These are phyloP conservation scores for Anthoceros angustus DNA, from an alignment of 225 moss, liverwort and hornwort genomes.

Conservation along the genomic window DNA sequence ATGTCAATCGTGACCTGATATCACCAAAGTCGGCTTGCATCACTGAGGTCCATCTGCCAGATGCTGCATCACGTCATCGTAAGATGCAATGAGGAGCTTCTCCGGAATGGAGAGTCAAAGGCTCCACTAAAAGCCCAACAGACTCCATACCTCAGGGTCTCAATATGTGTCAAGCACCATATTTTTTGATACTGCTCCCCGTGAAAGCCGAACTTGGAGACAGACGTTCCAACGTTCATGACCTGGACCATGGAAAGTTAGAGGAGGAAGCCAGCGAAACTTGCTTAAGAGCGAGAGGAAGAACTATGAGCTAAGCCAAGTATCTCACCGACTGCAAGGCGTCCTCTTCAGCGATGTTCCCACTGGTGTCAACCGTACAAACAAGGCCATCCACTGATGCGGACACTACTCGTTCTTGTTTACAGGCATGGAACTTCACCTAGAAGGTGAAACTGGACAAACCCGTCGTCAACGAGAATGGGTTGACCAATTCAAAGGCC, in stretches of 20 bases:
- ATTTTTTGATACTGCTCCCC: conserved; percentile 45
- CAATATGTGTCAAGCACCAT: conserved; percentile 88
- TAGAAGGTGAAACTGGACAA: conserved; percentile 11
- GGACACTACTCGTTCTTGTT: conserved; percentile 57
- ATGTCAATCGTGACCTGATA: conserved; percentile 54
- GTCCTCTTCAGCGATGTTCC: conserved; percentile 50
- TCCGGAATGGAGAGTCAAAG: neutral
- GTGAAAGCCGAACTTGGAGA: conserved; percentile 75
- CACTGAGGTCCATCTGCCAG: conserved; percentile 50
- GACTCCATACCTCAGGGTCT: conserved; percentile 51
- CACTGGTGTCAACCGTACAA: conserved; percentile 48
- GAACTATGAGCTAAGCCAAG: neutral
- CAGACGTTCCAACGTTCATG: conserved; percentile 55
- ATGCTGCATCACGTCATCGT: conserved; percentile 28
- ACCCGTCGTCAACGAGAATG: neutral
- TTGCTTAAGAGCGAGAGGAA: neutral
- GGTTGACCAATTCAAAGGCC: conserved; percentile 3
- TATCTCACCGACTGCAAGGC: conserved; percentile 46
- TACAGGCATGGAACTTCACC: conserved; percentile 74
- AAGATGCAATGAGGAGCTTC: neutral
- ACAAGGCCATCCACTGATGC: conserved; percentile 89
- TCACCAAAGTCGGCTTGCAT: conserved; percentile 57
- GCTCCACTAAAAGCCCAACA: conserved; percentile 1
- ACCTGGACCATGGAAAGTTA: conserved; percentile 23
- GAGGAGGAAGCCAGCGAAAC: neutral